Percentiles rank a stretch among this genome's conserved stretches.
These are phyloP conservation scores for Pistacia integerrima DNA, from an alignment of 345 rosid species.

Conservation along the genomic window DNA sequence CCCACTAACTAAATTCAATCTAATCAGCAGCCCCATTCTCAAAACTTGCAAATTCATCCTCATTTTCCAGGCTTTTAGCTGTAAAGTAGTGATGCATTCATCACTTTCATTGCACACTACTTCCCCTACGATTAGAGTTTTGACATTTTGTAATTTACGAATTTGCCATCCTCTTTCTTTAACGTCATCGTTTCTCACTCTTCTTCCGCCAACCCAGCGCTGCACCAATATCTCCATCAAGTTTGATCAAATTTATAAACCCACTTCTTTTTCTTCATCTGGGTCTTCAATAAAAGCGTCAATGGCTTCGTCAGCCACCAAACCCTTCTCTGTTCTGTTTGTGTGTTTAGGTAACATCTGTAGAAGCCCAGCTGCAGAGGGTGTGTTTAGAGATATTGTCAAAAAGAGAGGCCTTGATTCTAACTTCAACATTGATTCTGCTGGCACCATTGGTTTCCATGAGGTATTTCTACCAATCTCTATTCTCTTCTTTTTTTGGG, in stretches of 20 bases:
- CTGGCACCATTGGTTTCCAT: conserved; percentile 85
- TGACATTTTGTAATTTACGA: conserved; percentile 44
- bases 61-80: not conserved
- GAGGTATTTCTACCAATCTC: conserved; percentile 47
- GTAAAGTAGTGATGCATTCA: conserved; percentile 6
- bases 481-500: no score
- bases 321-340: conserved; percentile 81
- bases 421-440: conserved; percentile 83
- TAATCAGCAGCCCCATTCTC: not conserved
- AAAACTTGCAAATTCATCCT: not conserved
- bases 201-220: conserved; percentile 16
- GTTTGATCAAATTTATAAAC: conserved; percentile 9
- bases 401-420: conserved; percentile 71
- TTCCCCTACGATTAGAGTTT: conserved; percentile 20
- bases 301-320: conserved; percentile 54
- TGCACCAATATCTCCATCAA: not conserved
- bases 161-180: conserved; percentile 29
- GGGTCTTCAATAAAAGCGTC: conserved; percentile 37
- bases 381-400: conserved; percentile 78
- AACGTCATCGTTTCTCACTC: conserved; percentile 18
- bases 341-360: conserved; percentile 94
- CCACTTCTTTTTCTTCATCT: conserved; percentile 23
- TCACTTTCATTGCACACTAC: conserved; percentile 7
- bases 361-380: conserved; percentile 98
- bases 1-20: not conserved